A percentile compares a stretch with the other conserved stretches of the same genome.
phyloP scores from a whole-genome alignment of 495 filamentous ascomycete genomes.

The Friedmanniomyces simplex region DNA sequence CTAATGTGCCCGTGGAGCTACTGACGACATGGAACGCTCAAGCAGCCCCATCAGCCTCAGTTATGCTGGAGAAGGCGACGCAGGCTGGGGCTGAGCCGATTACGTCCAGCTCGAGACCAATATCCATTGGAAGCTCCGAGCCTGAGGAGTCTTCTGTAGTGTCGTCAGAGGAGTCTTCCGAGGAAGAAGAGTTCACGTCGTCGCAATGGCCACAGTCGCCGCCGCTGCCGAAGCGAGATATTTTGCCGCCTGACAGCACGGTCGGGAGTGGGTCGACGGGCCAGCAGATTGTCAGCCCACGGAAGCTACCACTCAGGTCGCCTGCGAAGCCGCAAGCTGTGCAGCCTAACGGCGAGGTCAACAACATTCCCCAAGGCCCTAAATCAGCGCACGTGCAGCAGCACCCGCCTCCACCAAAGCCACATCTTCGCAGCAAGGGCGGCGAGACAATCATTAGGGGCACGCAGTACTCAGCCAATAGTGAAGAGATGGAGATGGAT shows the following conservation, averaged over 20 bases:
- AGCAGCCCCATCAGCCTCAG: neutral
- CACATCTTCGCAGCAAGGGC: neutral
- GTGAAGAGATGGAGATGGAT: constrained; percentile 11
- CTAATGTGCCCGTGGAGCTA: constrained; percentile 18
- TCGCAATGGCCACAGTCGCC: constrained; percentile 8
- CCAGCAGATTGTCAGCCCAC: neutral
- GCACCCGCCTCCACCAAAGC: neutral
- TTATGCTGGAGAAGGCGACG: neutral
- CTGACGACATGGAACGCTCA: constrained; percentile 7
- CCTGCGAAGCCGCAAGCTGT: neutral
- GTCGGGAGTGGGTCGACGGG: neutral
- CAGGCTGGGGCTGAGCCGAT: neutral
- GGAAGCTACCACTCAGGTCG: neutral
- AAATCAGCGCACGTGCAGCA: neutral
- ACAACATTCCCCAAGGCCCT: neutral
- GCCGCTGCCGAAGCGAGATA: neutral
- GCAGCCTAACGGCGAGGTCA: neutral
- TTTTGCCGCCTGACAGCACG: constrained; percentile 13
- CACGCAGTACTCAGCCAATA: neutral
- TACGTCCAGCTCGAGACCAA: neutral
- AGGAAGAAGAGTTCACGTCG: neutral
- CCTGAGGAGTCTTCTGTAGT: neutral
- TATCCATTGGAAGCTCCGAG: neutral
- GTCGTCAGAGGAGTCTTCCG: neutral
- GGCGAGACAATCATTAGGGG: neutral